Evolutionary conservation across 306 rosid species (phyloP).

Genomic region (Lathyrus oleraceus): DNA sequence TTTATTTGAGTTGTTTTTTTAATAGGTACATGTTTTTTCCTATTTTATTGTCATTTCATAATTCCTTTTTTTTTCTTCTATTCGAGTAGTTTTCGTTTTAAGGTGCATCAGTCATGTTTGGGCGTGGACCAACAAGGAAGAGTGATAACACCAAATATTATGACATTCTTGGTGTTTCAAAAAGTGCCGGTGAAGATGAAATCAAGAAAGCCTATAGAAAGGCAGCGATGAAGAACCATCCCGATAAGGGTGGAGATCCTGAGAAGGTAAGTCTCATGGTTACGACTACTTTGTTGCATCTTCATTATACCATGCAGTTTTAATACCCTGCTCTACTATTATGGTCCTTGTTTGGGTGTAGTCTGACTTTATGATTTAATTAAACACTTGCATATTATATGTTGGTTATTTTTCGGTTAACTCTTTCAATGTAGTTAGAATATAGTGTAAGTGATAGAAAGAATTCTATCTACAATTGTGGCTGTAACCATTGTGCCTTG

Average conservation of each 20-base stretch:
- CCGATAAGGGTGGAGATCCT: constrained; percentile 87
- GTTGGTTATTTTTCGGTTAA: neutral
- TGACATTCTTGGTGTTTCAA: constrained; percentile 68
- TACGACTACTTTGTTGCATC: neutral
- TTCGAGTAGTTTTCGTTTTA: constrained; percentile 16
- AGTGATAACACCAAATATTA: constrained; percentile 71
- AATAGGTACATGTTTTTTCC: neutral
- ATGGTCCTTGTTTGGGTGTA: neutral
- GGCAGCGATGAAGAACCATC: constrained; percentile 81
- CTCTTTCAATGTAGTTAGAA: neutral
- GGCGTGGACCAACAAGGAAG: constrained; percentile 62
- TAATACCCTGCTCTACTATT: neutral
- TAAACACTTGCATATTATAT: neutral
- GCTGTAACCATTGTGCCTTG: neutral
- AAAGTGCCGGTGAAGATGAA: constrained; percentile 65
- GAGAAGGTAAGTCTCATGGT: constrained; percentile 57
- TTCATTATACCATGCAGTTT: neutral
- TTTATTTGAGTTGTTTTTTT: neutral
- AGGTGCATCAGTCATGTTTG: constrained; percentile 62
- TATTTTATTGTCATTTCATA: neutral
- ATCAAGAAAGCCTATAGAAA: constrained; percentile 75
- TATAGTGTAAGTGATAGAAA: neutral
- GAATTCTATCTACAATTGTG: neutral
- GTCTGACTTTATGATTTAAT: neutral
- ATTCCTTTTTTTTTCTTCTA: neutral